A percentile compares a stretch with the other conserved stretches of the same genome.
Conservation (phyloP, 2,329 filamentous ascomycete genomes). For the Metarhizium robertsii region DNA sequence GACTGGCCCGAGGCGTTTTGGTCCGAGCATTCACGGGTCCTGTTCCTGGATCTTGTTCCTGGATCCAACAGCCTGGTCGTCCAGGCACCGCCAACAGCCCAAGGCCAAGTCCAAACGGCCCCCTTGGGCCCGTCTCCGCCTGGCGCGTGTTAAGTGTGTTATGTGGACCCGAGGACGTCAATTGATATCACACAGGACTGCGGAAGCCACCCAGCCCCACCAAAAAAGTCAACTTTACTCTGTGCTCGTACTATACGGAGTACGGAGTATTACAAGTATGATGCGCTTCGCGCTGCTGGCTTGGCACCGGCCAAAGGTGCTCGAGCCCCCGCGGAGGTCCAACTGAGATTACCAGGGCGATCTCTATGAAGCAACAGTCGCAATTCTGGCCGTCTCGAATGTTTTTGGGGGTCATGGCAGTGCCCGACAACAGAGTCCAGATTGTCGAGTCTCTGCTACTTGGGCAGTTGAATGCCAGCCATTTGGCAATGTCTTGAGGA, state of each 20-base stretch:
- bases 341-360: background rate
- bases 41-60: background rate
- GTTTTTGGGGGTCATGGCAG: no score
- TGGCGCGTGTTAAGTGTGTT: background rate
- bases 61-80: background rate
- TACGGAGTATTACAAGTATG: background rate
- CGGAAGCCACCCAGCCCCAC: background rate
- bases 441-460: no score
- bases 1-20: background rate
- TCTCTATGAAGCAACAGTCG: background rate
- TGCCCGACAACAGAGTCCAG: no score
- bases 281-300: background rate
- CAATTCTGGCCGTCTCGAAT: no score
- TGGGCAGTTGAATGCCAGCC: no score
- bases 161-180: background rate
- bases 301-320: background rate
- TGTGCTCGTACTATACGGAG: background rate
- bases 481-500: no score
- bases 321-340: background rate
- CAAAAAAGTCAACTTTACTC: background rate
- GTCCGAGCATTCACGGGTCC: background rate
- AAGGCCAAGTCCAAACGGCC: background rate
- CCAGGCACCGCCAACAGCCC: background rate
- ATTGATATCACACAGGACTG: background rate
- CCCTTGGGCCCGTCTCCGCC: background rate